phyloP scores from a whole-genome alignment of 305 asterid genomes.

The Rubia tinctorum region DNA sequence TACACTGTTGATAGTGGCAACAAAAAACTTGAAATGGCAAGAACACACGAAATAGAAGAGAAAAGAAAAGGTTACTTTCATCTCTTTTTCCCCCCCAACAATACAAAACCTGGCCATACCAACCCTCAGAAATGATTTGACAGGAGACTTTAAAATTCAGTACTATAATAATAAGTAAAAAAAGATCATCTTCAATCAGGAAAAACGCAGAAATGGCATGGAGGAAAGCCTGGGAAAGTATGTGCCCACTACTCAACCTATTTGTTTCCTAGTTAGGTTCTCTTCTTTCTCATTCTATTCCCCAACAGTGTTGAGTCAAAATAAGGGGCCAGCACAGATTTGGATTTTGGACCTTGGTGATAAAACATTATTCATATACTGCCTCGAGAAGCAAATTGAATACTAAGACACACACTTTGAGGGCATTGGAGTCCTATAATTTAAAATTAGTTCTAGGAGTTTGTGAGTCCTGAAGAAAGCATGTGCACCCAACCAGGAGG shows the following conservation, averaged over 20 bases:
- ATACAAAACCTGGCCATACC: neutral
- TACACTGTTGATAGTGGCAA: neutral
- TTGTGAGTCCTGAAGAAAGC: constrained; percentile 40
- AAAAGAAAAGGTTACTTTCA: neutral
- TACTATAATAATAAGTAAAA: neutral
- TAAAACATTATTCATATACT: constrained; percentile 15
- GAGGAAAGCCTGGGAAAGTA: constrained; percentile 2
- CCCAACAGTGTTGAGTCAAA: neutral
- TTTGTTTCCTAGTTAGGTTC: neutral
- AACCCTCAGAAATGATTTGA: neutral
- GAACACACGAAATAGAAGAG: neutral
- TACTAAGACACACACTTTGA: constrained; percentile 17
- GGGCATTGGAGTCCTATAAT: neutral
- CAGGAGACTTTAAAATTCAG: neutral
- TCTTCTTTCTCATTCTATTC: neutral
- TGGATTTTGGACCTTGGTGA: constrained; percentile 11
- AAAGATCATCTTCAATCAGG: neutral
- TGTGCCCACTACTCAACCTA: neutral
- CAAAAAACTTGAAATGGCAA: neutral
- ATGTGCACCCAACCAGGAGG: constrained; percentile 44
- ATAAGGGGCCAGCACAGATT: neutral
- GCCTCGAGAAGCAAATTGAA: constrained; percentile 20
- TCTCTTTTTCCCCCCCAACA: constrained; percentile 1
- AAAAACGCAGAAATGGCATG: neutral
- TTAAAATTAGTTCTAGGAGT: constrained; percentile 1